Conservation (phyloP, 805 yeast species). For the Wickerhamiella vanderwaltii region DNA sequence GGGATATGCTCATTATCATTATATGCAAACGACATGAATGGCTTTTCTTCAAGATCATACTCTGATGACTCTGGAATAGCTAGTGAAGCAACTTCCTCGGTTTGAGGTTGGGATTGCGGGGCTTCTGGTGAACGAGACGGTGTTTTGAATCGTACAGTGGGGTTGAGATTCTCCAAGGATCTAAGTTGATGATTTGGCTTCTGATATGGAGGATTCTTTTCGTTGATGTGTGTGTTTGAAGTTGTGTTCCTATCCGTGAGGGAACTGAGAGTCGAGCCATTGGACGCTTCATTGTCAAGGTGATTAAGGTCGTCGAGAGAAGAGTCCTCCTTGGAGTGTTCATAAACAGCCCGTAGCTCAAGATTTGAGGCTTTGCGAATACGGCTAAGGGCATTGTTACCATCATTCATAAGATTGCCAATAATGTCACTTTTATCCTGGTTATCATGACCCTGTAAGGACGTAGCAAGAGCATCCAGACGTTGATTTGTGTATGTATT, state of each 20-base stretch:
- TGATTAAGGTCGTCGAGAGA: constrained; percentile 13
- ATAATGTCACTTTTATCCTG: constrained; percentile 9
- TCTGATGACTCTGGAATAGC: not conserved
- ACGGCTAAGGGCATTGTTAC: constrained; percentile 11
- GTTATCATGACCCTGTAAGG: constrained; percentile 14
- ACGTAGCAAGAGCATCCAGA: constrained; percentile 18
- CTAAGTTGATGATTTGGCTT: not conserved
- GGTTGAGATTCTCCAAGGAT: not conserved
- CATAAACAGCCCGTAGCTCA: constrained; percentile 5
- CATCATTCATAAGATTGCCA: constrained; percentile 9
- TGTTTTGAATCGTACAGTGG: constrained; percentile 7
- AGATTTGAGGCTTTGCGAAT: constrained; percentile 12
- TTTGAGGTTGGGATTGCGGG: not conserved
- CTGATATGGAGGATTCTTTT: not conserved
- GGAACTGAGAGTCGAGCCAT: constrained; percentile 14
- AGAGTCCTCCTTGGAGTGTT: constrained; percentile 6
- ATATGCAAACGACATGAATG: constrained; percentile 6
- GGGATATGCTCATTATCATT: not conserved
- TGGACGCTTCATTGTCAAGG: constrained; percentile 5
- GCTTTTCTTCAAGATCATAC: constrained; percentile 4
- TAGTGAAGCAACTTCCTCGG: constrained; percentile 6
- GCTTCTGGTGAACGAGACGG: not conserved
- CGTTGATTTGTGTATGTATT: constrained; percentile 22
- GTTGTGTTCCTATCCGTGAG: not conserved
- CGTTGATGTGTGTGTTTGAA: not conserved